phyloP scores from a whole-genome alignment of 2,329 filamentous ascomycete genomes.

The Huntiella bhutanensis region DNA sequence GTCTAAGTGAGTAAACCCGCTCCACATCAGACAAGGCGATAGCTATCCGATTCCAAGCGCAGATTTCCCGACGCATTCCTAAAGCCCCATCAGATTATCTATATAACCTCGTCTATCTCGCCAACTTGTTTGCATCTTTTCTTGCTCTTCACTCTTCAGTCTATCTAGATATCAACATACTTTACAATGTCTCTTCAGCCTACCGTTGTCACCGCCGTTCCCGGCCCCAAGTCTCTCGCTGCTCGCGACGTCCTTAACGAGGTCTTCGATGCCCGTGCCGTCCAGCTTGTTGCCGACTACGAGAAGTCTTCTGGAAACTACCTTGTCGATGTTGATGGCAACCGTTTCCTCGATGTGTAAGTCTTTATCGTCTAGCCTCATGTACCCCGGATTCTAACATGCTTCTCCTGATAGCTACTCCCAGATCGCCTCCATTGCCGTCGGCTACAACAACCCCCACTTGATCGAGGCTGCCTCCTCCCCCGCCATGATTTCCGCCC shows the following conservation, averaged over 20 bases:
- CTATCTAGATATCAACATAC: slow-evolving; percentile 6
- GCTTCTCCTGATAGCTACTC: slow-evolving; percentile 40
- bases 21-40: too few relatives aligned
- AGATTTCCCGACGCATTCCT: background rate
- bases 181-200: slow-evolving; percentile 15
- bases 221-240: slow-evolving; percentile 23
- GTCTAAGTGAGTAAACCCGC: too few relatives aligned
- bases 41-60: background rate
- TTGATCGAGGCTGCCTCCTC: slow-evolving; percentile 52
- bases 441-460: slow-evolving; percentile 79
- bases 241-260: slow-evolving; percentile 24
- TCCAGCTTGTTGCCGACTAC: slow-evolving; percentile 35
- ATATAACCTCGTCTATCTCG: background rate
- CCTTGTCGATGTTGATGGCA: slow-evolving; percentile 31
- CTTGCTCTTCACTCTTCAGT: slow-evolving; percentile 4
- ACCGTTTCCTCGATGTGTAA: slow-evolving; percentile 30
- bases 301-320: slow-evolving; percentile 34
- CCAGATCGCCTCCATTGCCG: slow-evolving; percentile 80
- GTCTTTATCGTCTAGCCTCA: slow-evolving; percentile 12
- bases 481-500: slow-evolving; percentile 57
- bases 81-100: too few relatives aligned
- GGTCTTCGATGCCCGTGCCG: slow-evolving; percentile 31
- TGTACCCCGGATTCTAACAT: background rate
- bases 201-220: slow-evolving; percentile 21
- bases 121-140: background rate